These are phyloP conservation scores for Ceratobasidium sp. DNA, from an alignment of 1,284 basidiomycete species.

Conservation along the genomic window DNA sequence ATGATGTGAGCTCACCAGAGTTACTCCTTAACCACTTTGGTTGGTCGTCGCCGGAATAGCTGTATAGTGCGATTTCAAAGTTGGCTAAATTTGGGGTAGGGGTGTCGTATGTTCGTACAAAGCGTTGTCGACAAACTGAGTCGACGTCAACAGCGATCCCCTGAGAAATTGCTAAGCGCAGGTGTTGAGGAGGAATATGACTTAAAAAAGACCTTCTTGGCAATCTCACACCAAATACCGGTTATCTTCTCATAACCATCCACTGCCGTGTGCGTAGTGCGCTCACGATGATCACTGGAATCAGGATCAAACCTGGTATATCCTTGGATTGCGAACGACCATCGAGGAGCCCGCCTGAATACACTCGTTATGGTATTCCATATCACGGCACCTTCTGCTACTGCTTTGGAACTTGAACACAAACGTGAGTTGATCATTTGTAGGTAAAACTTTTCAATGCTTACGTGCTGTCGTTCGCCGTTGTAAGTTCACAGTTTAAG, in stretches of 20 bases:
- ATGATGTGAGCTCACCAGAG: background rate
- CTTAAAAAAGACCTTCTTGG: background rate
- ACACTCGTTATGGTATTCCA: constrained; percentile 36
- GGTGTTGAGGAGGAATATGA: background rate
- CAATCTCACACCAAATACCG: constrained; percentile 32
- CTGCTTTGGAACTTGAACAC: constrained; percentile 32
- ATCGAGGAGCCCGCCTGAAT: constrained; percentile 24
- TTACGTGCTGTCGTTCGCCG: constrained; percentile 18
- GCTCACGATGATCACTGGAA: background rate
- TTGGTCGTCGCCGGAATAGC: background rate
- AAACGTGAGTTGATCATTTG: too few relatives aligned
- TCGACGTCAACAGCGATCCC: background rate
- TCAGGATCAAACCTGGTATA: background rate
- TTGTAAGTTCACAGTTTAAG: background rate
- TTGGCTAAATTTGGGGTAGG: background rate
- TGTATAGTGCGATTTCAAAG: background rate
- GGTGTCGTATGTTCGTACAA: background rate
- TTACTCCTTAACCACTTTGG: background rate
- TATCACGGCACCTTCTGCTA: constrained; percentile 39
- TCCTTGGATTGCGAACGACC: constrained; percentile 15
- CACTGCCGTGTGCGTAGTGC: background rate
- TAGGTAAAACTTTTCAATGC: too few relatives aligned
- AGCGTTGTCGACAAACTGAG: background rate
- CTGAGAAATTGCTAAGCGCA: background rate
- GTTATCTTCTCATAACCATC: constrained; percentile 33